A percentile compares a stretch with the other conserved stretches of the same genome.
Conservation (phyloP, 176 grass and related monocot genomes). For the Cenchrus fungigraminus region DNA sequence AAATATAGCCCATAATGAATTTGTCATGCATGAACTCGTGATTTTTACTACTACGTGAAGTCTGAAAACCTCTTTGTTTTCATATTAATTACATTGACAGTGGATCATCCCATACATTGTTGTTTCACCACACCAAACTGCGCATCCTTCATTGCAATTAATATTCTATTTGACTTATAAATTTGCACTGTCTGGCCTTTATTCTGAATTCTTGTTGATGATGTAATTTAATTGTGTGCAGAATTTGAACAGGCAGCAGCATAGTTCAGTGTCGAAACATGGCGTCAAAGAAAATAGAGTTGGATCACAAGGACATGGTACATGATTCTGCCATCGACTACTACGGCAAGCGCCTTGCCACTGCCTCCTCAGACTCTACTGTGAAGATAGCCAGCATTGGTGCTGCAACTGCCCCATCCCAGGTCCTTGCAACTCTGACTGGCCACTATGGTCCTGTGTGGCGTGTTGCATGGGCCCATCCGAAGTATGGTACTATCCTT, state of each 20-base stretch:
- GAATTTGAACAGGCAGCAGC: conserved; percentile 14
- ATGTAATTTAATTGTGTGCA: conserved; percentile 23
- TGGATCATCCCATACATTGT: not conserved
- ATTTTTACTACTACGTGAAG: not conserved
- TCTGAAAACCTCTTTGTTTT: not conserved
- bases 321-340: conserved; percentile 80
- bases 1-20: not conserved
- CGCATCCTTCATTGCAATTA: not conserved
- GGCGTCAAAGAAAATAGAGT: conserved; percentile 77
- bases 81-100: not conserved
- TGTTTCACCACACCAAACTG: not conserved
- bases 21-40: not conserved
- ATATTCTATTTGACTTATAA: not conserved
- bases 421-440: conserved; percentile 59
- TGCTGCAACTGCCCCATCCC: conserved; percentile 46
- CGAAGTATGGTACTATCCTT: conserved; percentile 75
- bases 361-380: conserved; percentile 71
- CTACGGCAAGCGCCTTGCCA: conserved; percentile 84
- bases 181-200: not conserved
- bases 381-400: conserved; percentile 61
- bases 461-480: conserved; percentile 76
- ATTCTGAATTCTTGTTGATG: not conserved
- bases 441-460: conserved; percentile 78
- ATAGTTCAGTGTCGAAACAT: conserved; percentile 33
- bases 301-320: conserved; percentile 76